phyloP scores from a whole-genome alignment of 2,329 filamentous ascomycete genomes.

The Gnomoniopsis smithogilvyi region DNA sequence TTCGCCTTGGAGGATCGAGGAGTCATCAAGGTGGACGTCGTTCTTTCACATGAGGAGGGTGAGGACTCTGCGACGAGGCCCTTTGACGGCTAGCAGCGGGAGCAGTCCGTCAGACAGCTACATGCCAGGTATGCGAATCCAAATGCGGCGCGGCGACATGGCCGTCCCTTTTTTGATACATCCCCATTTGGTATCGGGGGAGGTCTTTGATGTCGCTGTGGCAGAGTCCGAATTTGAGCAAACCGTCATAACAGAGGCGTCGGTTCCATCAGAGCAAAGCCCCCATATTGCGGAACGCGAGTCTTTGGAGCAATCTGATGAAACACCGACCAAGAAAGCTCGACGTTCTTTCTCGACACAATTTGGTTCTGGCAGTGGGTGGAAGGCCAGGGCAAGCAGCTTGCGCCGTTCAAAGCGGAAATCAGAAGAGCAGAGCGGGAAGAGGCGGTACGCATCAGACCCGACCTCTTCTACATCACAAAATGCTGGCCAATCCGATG shows the following conservation, averaged over 20 bases:
- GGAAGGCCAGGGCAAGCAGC: constrained; percentile 56
- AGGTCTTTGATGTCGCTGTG: constrained; percentile 7
- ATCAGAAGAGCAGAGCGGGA: constrained; percentile 37
- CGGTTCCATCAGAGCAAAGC: constrained; percentile 8
- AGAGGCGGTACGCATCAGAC: constrained; percentile 52
- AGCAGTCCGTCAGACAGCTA: constrained; percentile 30
- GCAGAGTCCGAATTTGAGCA: constrained; percentile 11
- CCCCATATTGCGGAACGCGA: constrained; percentile 6
- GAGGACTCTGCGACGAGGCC: constrained; percentile 25
- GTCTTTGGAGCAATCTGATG: constrained; percentile 29
- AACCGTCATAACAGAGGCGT: constrained; percentile 4
- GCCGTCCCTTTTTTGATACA: constrained; percentile 35
- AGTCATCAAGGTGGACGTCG: constrained; percentile 45
- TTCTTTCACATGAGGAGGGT: constrained; percentile 50
- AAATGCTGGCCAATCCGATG: constrained; percentile 20
- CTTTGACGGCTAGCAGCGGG: constrained; percentile 22
- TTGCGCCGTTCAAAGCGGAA: constrained; percentile 53
- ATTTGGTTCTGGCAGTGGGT: constrained; percentile 53
- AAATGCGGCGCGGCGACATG: constrained; percentile 22
- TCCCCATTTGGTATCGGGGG: constrained; percentile 24
- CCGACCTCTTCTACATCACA: constrained; percentile 36
- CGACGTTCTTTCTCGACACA: constrained; percentile 58
- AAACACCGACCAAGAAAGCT: constrained; percentile 41
- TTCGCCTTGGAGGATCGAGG: constrained; percentile 15
- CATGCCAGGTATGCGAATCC: constrained; percentile 29